Conservation (phyloP, 1,284 basidiomycete genomes). For the Cryptococcus sp. region DNA sequence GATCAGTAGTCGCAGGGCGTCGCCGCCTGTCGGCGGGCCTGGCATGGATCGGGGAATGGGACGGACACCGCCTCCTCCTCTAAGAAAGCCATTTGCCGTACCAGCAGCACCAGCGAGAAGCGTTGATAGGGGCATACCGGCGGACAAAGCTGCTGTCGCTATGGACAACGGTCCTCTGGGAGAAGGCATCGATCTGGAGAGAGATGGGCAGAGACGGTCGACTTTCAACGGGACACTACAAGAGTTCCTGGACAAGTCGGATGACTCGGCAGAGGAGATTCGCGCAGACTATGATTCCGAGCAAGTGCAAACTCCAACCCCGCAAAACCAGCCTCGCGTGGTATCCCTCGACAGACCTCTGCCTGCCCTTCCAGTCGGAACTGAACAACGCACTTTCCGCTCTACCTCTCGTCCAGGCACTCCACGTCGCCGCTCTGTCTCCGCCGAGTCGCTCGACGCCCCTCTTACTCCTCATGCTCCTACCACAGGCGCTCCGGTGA, state of each 20-base stretch:
- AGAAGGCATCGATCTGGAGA: background rate
- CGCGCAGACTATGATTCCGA: conserved; percentile 1
- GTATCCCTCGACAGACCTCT: conserved; percentile 13
- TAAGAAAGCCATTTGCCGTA: background rate
- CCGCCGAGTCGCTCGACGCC: background rate
- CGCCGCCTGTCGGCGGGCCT: background rate
- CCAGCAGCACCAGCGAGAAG: background rate
- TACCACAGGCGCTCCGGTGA: background rate
- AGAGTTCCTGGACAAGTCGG: conserved; percentile 1
- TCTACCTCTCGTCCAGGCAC: no score
- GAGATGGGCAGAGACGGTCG: background rate
- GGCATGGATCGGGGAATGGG: background rate
- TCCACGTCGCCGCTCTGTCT: background rate
- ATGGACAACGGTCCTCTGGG: background rate
- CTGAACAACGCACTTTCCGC: no score
- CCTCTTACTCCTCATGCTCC: conserved; percentile 1
- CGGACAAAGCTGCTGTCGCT: background rate
- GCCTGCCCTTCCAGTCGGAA: conserved; percentile 1
- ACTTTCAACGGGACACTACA: conserved; percentile 1
- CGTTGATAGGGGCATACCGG: background rate
- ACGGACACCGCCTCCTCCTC: conserved; percentile 9
- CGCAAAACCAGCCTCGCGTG: conserved; percentile 3
- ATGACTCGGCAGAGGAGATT: background rate
- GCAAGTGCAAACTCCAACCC: background rate
- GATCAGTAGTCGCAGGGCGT: no score